Evolutionary conservation across 768 basidiomycete genomes (phyloP), one percentile per base, ranked within the genome.

Genomic region (Hemileccinum rubropunctum): DNA sequence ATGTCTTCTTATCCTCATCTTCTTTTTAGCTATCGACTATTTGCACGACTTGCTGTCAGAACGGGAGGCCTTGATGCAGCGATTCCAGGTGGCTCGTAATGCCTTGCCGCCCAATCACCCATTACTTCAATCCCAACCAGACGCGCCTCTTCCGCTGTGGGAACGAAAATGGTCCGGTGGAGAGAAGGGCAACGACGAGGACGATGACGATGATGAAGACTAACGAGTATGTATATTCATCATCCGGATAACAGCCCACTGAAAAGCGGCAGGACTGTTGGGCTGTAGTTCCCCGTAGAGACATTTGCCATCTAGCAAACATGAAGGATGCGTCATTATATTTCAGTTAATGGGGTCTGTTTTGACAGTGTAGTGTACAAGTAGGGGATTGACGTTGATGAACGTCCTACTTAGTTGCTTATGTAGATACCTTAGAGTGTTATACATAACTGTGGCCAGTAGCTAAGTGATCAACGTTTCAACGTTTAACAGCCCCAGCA

Each of bases 151-250:
- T 37, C 80, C 82, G 26, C 71, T 84, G 17, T 94, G 91, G 91
- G 88, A 92, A 62, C 78, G 86, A 36, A 82, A 84, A 53, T 93
- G 91, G 91, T 82, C 82, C 36, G 89, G 91, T 14, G 91, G 89
- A 1, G 75, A 79, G 42, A 75, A 71, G 47, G 67, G 72, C 4
- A 75, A 76, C 45, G 76, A 74, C 12, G 76, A 71, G 2, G 77
- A 74, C 4, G 76, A 70, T 0, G 76, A 76, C 1, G 78, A 79
- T 1, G 78, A 75, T 1, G 79, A 77, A 4, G 76, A 74, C 9
- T 69, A 65, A 42, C 37, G 44, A 36, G 20, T 43, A 17, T 3
- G 37, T 33, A 30, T 39, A 27, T n/a, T 35, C 46, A n/a, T 35
- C 36, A 8, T 27, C n/a, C 13, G 3, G n/a, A 21, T 34, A 6